Conservation (phyloP, 805 yeast species). For the Alloascoidea africana region DNA sequence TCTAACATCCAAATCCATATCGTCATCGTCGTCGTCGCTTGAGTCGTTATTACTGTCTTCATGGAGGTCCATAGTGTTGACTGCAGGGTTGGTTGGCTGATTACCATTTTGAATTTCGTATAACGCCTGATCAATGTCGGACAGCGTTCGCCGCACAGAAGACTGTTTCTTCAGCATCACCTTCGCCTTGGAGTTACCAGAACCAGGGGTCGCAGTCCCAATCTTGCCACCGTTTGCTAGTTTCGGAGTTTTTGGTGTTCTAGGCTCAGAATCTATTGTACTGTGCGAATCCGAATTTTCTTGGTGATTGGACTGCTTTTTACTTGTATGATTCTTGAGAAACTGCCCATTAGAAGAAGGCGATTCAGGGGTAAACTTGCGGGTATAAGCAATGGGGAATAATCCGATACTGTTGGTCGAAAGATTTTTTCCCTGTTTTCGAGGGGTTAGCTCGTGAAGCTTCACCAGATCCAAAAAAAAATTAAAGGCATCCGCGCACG, state of each 20-base stretch:
- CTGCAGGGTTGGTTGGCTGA: conserved; percentile 9
- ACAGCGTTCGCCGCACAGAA: conserved; percentile 26
- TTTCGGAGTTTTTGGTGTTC: background rate
- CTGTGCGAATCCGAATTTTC: background rate
- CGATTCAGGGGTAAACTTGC: background rate
- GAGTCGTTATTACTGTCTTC: conserved; percentile 15
- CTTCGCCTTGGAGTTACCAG: background rate
- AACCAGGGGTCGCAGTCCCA: background rate
- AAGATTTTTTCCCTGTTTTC: conserved; percentile 33
- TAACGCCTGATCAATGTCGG: conserved; percentile 25
- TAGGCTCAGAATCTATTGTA: background rate
- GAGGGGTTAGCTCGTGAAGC: background rate
- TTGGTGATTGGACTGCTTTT: background rate
- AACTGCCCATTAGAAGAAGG: too few species aligned
- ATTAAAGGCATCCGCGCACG: background rate
- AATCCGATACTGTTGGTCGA: conserved; percentile 25
- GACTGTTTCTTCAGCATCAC: background rate
- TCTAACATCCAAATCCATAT: conserved; percentile 4
- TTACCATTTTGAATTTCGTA: conserved; percentile 11
- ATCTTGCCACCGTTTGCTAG: background rate
- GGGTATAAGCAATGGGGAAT: conserved; percentile 3
- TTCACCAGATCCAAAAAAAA: conserved; percentile 4
- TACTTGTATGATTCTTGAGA: background rate
- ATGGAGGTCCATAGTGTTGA: too few species aligned
- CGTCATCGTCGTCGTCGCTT: conserved; percentile 5